Evolutionary conservation across 2,329 filamentous ascomycete species (phyloP).

Genomic region (Trichocomaceae sp.): DNA sequence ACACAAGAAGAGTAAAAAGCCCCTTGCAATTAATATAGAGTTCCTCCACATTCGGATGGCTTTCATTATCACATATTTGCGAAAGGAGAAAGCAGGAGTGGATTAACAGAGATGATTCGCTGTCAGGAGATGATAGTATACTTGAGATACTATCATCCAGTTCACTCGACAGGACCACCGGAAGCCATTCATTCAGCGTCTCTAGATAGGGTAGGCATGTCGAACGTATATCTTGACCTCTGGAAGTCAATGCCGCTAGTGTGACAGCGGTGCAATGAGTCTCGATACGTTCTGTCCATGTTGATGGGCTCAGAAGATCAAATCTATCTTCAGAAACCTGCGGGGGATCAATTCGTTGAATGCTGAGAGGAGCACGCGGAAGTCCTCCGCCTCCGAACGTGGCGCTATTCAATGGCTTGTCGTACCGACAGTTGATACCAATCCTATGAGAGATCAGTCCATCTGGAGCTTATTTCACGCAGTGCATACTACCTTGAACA

Average conservation of each 20-base stretch:
- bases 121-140: background rate
- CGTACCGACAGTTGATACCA: constrained; percentile 2
- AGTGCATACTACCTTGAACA: constrained; percentile 1
- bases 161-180: background rate
- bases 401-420: background rate
- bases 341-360: background rate
- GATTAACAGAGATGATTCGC: constrained; percentile 2
- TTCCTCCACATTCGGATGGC: background rate
- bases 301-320: background rate
- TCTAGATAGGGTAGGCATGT: background rate
- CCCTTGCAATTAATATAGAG: constrained; percentile 1
- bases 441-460: background rate
- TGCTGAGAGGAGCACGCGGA: background rate
- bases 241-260: background rate
- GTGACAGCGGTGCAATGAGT: background rate
- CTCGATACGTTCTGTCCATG: background rate
- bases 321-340: background rate
- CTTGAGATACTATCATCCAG: background rate
- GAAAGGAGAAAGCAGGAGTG: constrained; percentile 4
- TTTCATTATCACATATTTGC: constrained; percentile 1
- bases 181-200: constrained; percentile 6
- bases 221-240: background rate
- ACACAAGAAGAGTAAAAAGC: background rate
- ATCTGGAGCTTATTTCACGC: background rate
- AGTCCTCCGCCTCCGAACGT: background rate